Evolutionary conservation across 2,329 filamentous ascomycete genomes (phyloP), one percentile per base, ranked within the genome.

Genomic region (Pseudofabraea citricarpa): DNA sequence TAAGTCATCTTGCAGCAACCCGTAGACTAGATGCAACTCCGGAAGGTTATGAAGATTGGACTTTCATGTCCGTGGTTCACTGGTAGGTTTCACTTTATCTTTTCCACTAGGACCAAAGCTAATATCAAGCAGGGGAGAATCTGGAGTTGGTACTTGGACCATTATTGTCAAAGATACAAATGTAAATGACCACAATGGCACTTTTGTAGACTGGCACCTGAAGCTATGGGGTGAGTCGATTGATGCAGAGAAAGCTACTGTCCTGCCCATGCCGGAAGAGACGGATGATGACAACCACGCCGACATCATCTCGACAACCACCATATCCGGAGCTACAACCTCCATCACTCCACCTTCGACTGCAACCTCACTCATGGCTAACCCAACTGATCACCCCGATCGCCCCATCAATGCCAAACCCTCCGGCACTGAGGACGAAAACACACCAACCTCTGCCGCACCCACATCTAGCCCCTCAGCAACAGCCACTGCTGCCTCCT

Each of bases 51-150:
- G 70, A 83, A 27, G 89, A 97, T 67, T 98, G 93, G 93, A 97
- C 91, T 0, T 98, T 98, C 58, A 98, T 98, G 93, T 94, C 85
- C 49, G 93, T 98, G 27, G 90, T 84, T 51, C 93, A 98, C 63
- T 98, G 90, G 87, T 90, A 74, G 66, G 83, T 66, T 16, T 22
- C 32, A 13, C 5, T 36, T 19, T 41, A 18, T 18, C 18, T 38
- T 13, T 40, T 40, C 6, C 29, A 35, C 40, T 45, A 18, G n/a
- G 24, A 10, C 18, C 35, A 6, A 18, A 20, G 61, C 64, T 72
- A 60, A 72, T 54, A 41, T 43, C 35, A 24, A 9, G 2, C 42
- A 90, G 86, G 89, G 93, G 93, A 38, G 93, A 98, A 66, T 75
- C 77, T 33, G 90, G 90, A 46, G 65, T 90, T 45, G 93, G 93